phyloP scores from a whole-genome alignment of 768 basidiomycete species.

The Mrakia blollopis region DNA sequence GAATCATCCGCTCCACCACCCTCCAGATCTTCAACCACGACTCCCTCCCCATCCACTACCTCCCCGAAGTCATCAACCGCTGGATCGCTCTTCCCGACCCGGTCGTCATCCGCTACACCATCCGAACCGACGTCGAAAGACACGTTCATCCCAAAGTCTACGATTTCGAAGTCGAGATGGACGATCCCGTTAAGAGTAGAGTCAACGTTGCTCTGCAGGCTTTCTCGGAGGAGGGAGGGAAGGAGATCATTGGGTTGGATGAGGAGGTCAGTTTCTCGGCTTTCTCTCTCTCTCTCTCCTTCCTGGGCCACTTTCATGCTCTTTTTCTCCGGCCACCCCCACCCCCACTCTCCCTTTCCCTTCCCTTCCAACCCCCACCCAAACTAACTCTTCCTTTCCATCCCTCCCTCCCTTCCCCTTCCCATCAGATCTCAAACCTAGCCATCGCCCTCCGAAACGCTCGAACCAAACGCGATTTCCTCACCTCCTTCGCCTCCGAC shows the following conservation, averaged over 20 bases:
- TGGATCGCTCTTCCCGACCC: constrained; percentile 73
- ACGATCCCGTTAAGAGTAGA: constrained; percentile 68
- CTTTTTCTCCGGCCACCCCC: neutral
- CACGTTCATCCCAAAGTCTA: constrained; percentile 61
- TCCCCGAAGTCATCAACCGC: constrained; percentile 80
- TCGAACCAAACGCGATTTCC: constrained; percentile 77
- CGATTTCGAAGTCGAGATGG: constrained; percentile 83
- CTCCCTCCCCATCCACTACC: constrained; percentile 62
- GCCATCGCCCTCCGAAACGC: constrained; percentile 82
- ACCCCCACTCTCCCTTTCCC: neutral
- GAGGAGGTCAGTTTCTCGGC: constrained; percentile 63
- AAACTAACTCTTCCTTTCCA: neutral
- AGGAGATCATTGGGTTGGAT: constrained; percentile 67
- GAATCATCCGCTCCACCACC: too few relatives aligned
- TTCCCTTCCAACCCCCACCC: neutral
- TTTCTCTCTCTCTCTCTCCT: neutral
- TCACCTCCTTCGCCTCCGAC: constrained; percentile 72
- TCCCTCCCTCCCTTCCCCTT: neutral
- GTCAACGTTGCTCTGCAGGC: constrained; percentile 65
- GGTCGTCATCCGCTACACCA: constrained; percentile 64
- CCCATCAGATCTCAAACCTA: constrained; percentile 66
- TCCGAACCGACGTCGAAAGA: constrained; percentile 53
- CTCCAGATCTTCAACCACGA: constrained; percentile 39
- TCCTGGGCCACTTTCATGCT: neutral
- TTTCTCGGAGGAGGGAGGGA: constrained; percentile 64